Percentiles rank a stretch among this genome's conserved stretches.
Conservation (phyloP, 73 alveolate genomes). For the Symbiodinium natans region DNA sequence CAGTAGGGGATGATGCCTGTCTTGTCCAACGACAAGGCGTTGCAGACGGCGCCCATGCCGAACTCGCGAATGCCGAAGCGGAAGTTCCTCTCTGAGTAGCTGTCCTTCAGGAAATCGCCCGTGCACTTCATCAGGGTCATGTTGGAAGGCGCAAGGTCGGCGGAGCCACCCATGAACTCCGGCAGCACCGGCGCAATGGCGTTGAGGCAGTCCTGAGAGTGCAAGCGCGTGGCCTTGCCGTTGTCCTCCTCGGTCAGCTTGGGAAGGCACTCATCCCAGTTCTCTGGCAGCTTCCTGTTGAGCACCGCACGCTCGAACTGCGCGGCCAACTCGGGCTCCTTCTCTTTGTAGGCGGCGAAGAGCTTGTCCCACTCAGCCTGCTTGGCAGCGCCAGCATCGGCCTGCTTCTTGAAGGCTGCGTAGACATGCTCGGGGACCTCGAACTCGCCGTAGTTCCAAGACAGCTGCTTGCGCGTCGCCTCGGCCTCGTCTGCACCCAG, state of each 20-base stretch:
- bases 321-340: slow-evolving; percentile 94
- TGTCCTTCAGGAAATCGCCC: slow-evolving; percentile 21
- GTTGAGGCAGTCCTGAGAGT: slow-evolving; percentile 75
- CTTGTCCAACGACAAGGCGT: slow-evolving; percentile 23
- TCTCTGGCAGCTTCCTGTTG: not conserved
- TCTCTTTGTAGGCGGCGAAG: slow-evolving; percentile 36
- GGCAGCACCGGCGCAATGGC: slow-evolving; percentile 93
- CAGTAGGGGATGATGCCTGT: slow-evolving; percentile 41
- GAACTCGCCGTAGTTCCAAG: slow-evolving; percentile 38
- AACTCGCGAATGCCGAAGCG: slow-evolving; percentile 61
- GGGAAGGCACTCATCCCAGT: slow-evolving; percentile 13
- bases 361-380: slow-evolving; percentile 25
- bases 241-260: slow-evolving; percentile 88
- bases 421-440: slow-evolving; percentile 90
- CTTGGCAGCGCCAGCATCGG: slow-evolving; percentile 33
- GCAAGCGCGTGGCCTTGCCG: slow-evolving; percentile 61
- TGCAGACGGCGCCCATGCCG: slow-evolving; percentile 45
- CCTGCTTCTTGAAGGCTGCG: slow-evolving; percentile 88
- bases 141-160: slow-evolving; percentile 94
- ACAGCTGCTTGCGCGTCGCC: slow-evolving; percentile 69
- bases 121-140: slow-evolving; percentile 56
- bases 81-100: slow-evolving; percentile 18
- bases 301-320: slow-evolving; percentile 88
- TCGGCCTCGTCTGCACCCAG: slow-evolving; percentile 94
- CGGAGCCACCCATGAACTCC: slow-evolving; percentile 94